Base-by-base conservation (phyloP, 371 early-diverging fungal species). In the Batkoa obscura region DNA sequence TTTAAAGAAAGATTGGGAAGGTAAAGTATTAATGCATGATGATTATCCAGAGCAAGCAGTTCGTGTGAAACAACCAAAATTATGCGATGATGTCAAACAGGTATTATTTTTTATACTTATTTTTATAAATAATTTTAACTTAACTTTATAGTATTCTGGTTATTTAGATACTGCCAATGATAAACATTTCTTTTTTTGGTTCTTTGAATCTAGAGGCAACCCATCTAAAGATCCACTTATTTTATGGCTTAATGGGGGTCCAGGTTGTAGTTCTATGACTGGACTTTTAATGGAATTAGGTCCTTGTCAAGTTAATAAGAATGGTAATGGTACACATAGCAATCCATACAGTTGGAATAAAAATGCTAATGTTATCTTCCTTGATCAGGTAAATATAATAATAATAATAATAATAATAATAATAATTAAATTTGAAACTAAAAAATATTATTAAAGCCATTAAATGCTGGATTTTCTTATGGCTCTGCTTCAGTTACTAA, bases 41-140 rank as follows among this genome's bases (percentile, higher is more conserved):
- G 77, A 78, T 5, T 77, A 81, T 63, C 76, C 81, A 31, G 66
- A 73, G 59, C 76, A 79, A 65, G 63, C 72, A 50, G 61, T 87
- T 55, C 71, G 85, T 57, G 71, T 77, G 61, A 80, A 79, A 69
- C 66, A 74, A 63, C 81, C 83, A 43, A 57, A 71, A 38, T 70
- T 90, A 39, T 90, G 90, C 65, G 85, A 84, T 59, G 59, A 59
- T 35, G 86, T 86, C 55, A 74, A 83, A 61, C 86, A 86, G 72
- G 79, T 76, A 37, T 1, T 17, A 6, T 23, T 46, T 49, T 50
- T 15, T 31, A 43, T 46, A 4, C 36, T 17, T 37, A 10, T 23
- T 23, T 23, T 23, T 23, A 23, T 23, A 23, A 23, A 23, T 23
- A 23, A 23, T 23, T 23, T 23, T 23, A 23, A 23, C 23, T 23